phyloP scores from a whole-genome alignment of 208 protist species.

The Acanthamoeba triangularis region DNA sequence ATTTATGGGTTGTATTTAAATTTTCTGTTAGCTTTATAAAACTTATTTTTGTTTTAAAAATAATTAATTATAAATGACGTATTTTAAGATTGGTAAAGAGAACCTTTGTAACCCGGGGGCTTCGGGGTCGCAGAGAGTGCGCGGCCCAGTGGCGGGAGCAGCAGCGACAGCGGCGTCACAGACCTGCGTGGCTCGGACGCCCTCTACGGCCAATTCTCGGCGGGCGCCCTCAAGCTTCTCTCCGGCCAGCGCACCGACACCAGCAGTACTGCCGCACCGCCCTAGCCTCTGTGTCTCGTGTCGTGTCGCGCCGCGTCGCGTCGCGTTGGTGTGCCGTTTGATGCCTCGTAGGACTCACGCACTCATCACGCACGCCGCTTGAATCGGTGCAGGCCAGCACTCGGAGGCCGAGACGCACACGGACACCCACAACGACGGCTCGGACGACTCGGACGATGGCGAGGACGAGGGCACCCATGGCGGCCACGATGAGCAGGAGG shows the following conservation, averaged over 20 bases:
- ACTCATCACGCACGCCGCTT: neutral
- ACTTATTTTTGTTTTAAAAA: no score
- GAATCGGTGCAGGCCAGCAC: neutral
- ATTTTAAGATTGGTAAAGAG: no score
- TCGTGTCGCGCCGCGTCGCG: neutral
- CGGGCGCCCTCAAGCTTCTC: neutral
- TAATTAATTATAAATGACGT: no score
- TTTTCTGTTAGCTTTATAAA: no score
- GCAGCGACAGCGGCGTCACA: neutral
- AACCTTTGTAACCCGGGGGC: no score
- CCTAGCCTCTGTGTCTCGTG: neutral
- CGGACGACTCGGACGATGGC: neutral
- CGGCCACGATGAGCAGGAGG: no score
- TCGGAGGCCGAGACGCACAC: neutral
- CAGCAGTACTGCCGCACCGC: neutral
- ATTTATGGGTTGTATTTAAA: no score
- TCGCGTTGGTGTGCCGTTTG: no score
- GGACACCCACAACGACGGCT: no score
- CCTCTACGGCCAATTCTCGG: constrained; percentile 7
- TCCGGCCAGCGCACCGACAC: neutral
- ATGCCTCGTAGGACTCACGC: neutral
- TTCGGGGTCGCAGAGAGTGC: no score
- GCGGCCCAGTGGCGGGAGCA: no score
- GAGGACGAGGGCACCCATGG: no score
- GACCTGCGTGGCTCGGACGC: constrained; percentile 28